These are phyloP conservation scores for Emiliania huxleyi DNA, from an alignment of 78 protist genomes.

Conservation along the genomic window DNA sequence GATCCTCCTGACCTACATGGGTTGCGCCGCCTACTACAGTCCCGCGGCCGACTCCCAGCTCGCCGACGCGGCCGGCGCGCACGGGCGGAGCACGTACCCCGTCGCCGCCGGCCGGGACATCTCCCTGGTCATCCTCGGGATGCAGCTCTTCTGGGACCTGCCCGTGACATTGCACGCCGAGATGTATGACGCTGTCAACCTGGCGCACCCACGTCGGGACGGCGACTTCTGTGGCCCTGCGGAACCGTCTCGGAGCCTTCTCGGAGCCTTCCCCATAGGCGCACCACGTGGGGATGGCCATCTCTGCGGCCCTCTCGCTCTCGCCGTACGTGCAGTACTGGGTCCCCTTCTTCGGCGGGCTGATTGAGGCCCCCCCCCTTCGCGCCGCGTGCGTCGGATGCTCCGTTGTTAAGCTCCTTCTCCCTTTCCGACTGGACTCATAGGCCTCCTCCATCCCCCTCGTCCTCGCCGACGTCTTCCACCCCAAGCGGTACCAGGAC, in stretches of 20 bases:
- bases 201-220: no score
- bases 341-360: not conserved
- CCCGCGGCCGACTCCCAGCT: not conserved
- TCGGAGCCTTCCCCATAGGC: no score
- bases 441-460: not conserved
- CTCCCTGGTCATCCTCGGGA: not conserved
- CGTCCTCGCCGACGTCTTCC: not conserved
- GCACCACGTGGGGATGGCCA: not conserved
- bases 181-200: not conserved
- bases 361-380: no score
- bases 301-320: not conserved
- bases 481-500: not conserved
- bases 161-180: not conserved
- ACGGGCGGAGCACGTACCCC: not conserved
- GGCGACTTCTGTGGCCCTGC: no score
- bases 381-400: no score
- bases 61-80: not conserved
- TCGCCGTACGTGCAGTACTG: not conserved
- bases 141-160: not conserved
- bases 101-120: not conserved
- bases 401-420: no score
- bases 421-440: no score
- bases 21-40: not conserved
- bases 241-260: no score
- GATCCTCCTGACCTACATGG: not conserved